Percentiles rank a stretch among this genome's conserved stretches.
Evolutionary conservation across 2,329 filamentous ascomycete genomes (phyloP).

Genomic region (Pseudocercospora eumusae): DNA sequence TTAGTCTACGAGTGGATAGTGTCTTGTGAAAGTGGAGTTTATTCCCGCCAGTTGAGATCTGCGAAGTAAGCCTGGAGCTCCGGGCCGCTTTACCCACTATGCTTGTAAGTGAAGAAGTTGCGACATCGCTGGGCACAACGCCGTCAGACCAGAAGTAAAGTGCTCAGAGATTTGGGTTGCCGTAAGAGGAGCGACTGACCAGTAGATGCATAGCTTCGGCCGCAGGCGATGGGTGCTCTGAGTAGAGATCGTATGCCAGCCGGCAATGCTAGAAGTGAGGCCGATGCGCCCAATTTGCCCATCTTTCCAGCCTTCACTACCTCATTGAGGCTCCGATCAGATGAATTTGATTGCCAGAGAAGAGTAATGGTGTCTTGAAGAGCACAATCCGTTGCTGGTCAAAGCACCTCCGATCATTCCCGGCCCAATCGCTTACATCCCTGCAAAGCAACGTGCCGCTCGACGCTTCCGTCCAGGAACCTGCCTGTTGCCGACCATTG

Average conservation of each 20-base stretch:
- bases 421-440: not conserved
- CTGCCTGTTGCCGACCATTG: not conserved
- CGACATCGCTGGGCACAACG: not conserved
- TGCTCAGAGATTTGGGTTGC: not conserved
- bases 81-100: conserved; percentile 9
- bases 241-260: conserved; percentile 24
- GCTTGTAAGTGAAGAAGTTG: conserved; percentile 11
- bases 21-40: conserved; percentile 5
- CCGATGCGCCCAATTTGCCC: conserved; percentile 21
- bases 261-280: conserved; percentile 27
- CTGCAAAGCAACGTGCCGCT: not conserved
- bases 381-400: not conserved
- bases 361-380: not conserved
- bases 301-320: conserved; percentile 15
- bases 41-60: conserved; percentile 11
- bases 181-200: conserved; percentile 22
- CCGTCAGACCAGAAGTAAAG: not conserved
- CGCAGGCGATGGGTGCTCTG: conserved; percentile 27
- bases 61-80: conserved; percentile 2
- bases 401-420: not conserved
- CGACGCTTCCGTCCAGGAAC: not conserved
- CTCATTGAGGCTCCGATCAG: not conserved
- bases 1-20: conserved; percentile 1
- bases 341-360: not conserved
- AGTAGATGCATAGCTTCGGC: conserved; percentile 25